phyloP scores from a whole-genome alignment of 2,329 filamentous ascomycete species.

The Fusarium phyllophilum region DNA sequence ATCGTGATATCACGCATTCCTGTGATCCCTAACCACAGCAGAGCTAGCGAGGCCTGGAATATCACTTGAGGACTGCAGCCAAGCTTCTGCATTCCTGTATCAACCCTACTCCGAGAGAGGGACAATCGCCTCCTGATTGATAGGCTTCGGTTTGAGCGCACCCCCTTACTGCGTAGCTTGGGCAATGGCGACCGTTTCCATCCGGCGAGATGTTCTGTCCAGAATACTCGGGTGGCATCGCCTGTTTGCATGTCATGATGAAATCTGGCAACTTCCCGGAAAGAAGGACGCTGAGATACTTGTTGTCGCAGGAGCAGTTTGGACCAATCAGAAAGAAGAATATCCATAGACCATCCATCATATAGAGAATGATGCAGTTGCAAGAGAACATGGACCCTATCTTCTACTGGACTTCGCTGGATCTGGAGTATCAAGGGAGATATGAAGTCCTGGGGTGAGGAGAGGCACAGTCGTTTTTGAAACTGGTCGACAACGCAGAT shows the following conservation, averaged over 20 bases:
- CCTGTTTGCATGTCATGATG: slow-evolving; percentile 49
- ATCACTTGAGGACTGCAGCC: slow-evolving; percentile 73
- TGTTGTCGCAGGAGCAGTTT: slow-evolving; percentile 52
- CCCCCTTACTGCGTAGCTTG: slow-evolving; percentile 52
- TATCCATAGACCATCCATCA: slow-evolving; percentile 91
- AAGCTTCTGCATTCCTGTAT: slow-evolving; percentile 50
- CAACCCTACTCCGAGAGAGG: slow-evolving; percentile 35
- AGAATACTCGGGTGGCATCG: slow-evolving; percentile 68
- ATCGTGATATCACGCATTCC: slow-evolving; percentile 75
- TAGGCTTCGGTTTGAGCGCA: slow-evolving; percentile 14
- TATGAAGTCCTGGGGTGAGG: slow-evolving; percentile 55
- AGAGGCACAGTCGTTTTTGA: slow-evolving; percentile 52
- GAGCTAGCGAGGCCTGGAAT: slow-evolving; percentile 77
- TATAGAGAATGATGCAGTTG: slow-evolving; percentile 86
- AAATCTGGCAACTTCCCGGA: slow-evolving; percentile 66
- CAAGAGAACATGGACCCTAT: slow-evolving; percentile 53
- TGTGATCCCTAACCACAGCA: slow-evolving; percentile 72
- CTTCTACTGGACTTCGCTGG: slow-evolving; percentile 11
- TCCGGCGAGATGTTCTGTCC: slow-evolving; percentile 72
- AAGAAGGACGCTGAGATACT: slow-evolving; percentile 63
- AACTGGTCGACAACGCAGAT: slow-evolving; percentile 54
- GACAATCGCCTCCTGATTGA: slow-evolving; percentile 25
- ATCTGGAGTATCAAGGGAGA: slow-evolving; percentile 73
- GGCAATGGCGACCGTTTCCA: slow-evolving; percentile 67
- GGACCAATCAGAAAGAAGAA: slow-evolving; percentile 75